These are phyloP conservation scores for Albugo laibachii DNA, from an alignment of 352 stramenopile species.

Conservation along the genomic window DNA sequence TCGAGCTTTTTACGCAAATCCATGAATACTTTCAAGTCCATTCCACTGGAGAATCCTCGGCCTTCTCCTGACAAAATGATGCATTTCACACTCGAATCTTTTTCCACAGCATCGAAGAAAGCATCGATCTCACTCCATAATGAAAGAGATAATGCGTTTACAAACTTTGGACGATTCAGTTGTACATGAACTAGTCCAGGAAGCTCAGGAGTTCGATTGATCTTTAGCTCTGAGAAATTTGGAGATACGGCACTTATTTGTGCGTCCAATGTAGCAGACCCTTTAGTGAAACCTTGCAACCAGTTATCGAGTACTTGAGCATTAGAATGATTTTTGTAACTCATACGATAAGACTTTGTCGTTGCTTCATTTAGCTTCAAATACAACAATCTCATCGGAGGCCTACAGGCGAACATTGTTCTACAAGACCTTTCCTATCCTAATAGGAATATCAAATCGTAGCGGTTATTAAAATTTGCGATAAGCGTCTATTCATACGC, in stretches of 20 bases:
- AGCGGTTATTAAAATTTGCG: too few relatives aligned
- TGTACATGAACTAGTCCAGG: conserved; percentile 26
- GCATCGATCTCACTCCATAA: conserved; percentile 70
- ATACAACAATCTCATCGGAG: not conserved
- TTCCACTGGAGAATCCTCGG: conserved; percentile 71
- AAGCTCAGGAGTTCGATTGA: too few relatives aligned
- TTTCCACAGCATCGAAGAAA: conserved; percentile 45
- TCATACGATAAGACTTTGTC: not conserved
- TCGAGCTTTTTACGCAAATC: conserved; percentile 44
- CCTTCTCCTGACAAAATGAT: conserved; percentile 65
- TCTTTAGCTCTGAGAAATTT: too few relatives aligned
- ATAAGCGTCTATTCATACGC: too few relatives aligned
- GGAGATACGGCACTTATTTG: too few relatives aligned
- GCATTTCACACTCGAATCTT: conserved; percentile 38
- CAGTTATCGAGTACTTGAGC: not conserved
- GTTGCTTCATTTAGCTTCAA: not conserved
- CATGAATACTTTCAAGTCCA: conserved; percentile 76
- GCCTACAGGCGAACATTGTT: too few relatives aligned
- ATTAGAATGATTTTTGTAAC: not conserved
- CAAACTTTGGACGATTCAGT: conserved; percentile 57
- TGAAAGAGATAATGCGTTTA: conserved; percentile 82
- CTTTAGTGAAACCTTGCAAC: not conserved
- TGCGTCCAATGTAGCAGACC: too few relatives aligned
- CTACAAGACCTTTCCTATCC: too few relatives aligned
- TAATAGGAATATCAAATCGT: too few relatives aligned